Evolutionary conservation across 306 rosid species (phyloP), one percentile per base, ranked within the genome.

Genomic region (Pterocarpus santalinus): DNA sequence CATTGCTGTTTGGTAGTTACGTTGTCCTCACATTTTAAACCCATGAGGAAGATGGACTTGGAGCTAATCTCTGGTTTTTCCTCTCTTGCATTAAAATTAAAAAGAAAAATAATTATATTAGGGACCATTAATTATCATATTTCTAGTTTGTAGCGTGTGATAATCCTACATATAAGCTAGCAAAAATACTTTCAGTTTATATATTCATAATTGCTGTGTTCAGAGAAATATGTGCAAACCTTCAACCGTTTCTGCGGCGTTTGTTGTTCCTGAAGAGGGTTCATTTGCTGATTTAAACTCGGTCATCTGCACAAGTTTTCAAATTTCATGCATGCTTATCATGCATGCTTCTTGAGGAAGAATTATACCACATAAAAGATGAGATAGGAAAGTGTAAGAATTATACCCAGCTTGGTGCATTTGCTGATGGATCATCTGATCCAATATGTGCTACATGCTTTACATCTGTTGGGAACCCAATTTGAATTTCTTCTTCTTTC

Each of bases 391-490:
- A 53, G 14, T 65, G 22, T 10, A 36, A 75, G 6, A 51, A 51
- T 17, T 28, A 22, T 84, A 87, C 88, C 90, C 90, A 87, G 85
- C 52, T 84, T 7, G 88, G 86, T 35, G 88, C 81, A 71, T 71
- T 84, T 43, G 85, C 75, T n/a, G 83, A 65, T 70, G 88, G 88
- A 62, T 83, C 86, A 77, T 87, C 90, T 65, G 82, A 81, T 65
- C 90, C 88, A 75, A 87, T 87, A 9, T 87, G 90, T 49, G 90
- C 90, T 52, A 87, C 90, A 52, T 87, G 90, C 33, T 84, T 87
- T 81, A 73, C 98, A 75, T 94, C 98, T 44, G 96, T 94, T 61
- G 96, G 98, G 64, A 86, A 69, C 5, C 98, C 98, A 89, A 94
- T 94, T 87, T 90, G 91, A 77, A 94, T 86, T 41, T 94, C 79